Base-by-base conservation (phyloP, 2,329 filamentous ascomycete genomes). In the Chaetomium strumarium region DNA sequence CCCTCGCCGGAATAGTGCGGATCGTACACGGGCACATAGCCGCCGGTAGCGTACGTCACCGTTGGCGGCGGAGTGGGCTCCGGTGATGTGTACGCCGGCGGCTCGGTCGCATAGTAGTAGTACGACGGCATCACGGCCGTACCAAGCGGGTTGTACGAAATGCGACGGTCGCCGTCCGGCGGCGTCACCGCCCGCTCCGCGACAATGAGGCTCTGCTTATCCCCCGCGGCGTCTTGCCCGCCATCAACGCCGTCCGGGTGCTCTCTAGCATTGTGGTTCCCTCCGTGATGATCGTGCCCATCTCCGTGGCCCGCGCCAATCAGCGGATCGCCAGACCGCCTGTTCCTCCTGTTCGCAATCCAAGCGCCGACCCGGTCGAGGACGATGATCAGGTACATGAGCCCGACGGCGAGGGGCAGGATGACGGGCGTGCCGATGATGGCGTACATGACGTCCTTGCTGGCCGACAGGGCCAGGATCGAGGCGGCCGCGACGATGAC, bases 311-410 rank as follows among this genome's bases (percentile, higher is more conserved):
- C 43, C 9, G 12, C 44, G 17, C 53, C 53, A 2, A 38, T 41
- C 10, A 58, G 41, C n/a, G 29, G 33, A 16, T 54, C 53, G 8
- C 56, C 56, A 1, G 56, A 58, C 16, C 37, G 51, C 7, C 31
- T 31, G 38, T 58, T 58, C 37, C 56, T 42, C 24, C 49, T 17
- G 29, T 58, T 58, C 5, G 56, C 56, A n/a, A 56, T 16, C 37
- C 30, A 44, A 12, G 51, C 51, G 39, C 53, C 48, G 17, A 58
- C 5, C 12, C 56, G 51, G 43, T 58, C 56, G 2, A 50, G 11
- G 11, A 58, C 12, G 17, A 58, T 53, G 49, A 56, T 54, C 16
- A 52, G 19, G 46, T 56, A 58, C 10, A 58, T 12, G 8, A 58
- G 33, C 5, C 19, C 8, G 9, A 56, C 51, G 5, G 51, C 41